Conservation (phyloP, 768 basidiomycete species). For the Podaxis mareebaensis region DNA sequence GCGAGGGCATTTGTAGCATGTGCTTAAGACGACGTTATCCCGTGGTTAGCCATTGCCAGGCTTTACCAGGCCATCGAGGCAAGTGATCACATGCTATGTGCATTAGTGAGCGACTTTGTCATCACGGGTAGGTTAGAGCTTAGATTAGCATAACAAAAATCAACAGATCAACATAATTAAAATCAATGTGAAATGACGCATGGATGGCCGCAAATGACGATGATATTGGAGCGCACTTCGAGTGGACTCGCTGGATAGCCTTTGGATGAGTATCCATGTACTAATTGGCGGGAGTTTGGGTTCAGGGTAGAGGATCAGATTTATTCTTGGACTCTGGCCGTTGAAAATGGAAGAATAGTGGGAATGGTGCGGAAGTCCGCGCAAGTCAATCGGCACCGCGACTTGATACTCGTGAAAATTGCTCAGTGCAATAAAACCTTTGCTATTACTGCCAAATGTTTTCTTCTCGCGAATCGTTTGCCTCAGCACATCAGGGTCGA, state of each 20-base stretch:
- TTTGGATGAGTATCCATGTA: too few relatives aligned
- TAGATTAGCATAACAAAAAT: not conserved
- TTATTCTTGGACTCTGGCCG: not conserved
- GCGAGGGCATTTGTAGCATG: not conserved
- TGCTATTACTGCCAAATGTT: not conserved
- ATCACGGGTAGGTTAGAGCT: not conserved
- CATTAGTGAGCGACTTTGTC: not conserved
- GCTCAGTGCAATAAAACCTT: not conserved
- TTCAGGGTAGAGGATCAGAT: not conserved
- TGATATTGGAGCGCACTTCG: not conserved
- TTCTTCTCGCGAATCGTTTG: not conserved
- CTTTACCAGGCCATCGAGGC: not conserved
- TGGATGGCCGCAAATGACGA: not conserved
- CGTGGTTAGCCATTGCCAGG: not conserved
- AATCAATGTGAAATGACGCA: not conserved
- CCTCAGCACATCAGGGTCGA: not conserved
- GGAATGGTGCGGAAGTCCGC: slow-evolving; percentile 14
- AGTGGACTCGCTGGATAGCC: not conserved
- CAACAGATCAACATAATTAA: not conserved
- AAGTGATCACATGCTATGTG: not conserved
- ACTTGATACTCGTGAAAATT: slow-evolving; percentile 3
- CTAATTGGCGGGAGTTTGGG: too few relatives aligned
- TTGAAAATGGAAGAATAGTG: not conserved
- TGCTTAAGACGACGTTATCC: not conserved
- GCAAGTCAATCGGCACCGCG: not conserved